Evolutionary conservation across 2,329 filamentous ascomycete species (phyloP).

Genomic region (Paraconiothyrium sp.): DNA sequence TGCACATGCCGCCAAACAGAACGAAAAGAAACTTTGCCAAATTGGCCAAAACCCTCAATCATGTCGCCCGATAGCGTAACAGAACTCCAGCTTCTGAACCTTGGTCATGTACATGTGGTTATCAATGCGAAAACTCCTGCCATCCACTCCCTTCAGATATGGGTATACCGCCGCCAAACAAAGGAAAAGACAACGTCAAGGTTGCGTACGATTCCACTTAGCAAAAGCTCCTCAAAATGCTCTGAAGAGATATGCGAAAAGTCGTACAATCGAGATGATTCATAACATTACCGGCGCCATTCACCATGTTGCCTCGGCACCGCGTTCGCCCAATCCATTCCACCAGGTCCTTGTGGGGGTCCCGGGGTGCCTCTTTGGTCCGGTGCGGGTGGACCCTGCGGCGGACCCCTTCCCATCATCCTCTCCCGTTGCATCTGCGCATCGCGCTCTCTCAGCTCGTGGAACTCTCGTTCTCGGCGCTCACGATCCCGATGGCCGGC

Average conservation of each 20-base stretch:
- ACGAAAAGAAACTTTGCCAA: not conserved
- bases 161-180: slow-evolving; percentile 2
- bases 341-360: slow-evolving; percentile 5
- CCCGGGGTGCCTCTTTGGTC: slow-evolving; percentile 7
- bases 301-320: slow-evolving; percentile 5
- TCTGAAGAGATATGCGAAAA: not conserved
- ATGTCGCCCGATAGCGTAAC: not conserved
- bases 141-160: not conserved
- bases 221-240: not conserved
- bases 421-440: slow-evolving; percentile 13
- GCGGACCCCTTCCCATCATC: slow-evolving; percentile 6
- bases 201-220: not conserved
- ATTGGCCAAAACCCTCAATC: not conserved
- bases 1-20: not conserved
- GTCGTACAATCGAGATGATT: not conserved
- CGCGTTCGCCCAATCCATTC: slow-evolving; percentile 11
- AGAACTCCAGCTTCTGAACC: not conserved
- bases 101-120: not conserved
- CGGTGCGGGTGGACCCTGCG: slow-evolving; percentile 4
- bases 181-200: slow-evolving; percentile 1
- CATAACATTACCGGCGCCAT: not conserved
- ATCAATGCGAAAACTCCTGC: not conserved
- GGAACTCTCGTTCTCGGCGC: slow-evolving; percentile 8
- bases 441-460: slow-evolving; percentile 10
- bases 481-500: slow-evolving; percentile 9